phyloP scores from a whole-genome alignment of 176 grass and related monocot species.

The Ensete glaucum region DNA sequence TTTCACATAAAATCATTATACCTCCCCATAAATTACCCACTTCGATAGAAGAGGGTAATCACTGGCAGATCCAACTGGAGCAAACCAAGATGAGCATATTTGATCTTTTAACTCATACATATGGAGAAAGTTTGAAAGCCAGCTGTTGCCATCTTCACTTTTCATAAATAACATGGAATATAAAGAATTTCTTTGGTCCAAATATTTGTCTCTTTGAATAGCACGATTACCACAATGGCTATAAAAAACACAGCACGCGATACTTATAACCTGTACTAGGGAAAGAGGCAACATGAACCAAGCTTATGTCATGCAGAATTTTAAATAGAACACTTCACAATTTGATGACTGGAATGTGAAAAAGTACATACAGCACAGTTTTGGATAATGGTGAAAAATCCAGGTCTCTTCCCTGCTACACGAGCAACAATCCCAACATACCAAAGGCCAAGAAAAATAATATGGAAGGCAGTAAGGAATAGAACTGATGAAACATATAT shows the following conservation, averaged over 20 bases:
- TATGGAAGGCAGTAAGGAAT: constrained; percentile 73
- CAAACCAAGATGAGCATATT: constrained; percentile 92
- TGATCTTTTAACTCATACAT: constrained; percentile 88
- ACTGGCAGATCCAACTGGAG: constrained; percentile 84
- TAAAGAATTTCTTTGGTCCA: constrained; percentile 33
- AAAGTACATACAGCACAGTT: constrained; percentile 72
- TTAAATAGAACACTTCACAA: background rate
- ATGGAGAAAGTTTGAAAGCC: constrained; percentile 75
- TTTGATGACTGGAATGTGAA: background rate
- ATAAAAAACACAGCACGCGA: constrained; percentile 88
- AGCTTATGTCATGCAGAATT: constrained; percentile 21
- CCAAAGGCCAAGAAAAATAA: constrained; percentile 94
- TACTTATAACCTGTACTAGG: constrained; percentile 70
- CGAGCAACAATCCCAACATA: constrained; percentile 80
- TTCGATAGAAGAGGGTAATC: constrained; percentile 86
- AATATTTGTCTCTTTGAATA: constrained; percentile 52
- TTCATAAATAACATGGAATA: constrained; percentile 43
- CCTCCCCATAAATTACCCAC: constrained; percentile 96
- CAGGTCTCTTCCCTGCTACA: constrained; percentile 69
- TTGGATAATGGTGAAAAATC: constrained; percentile 80
- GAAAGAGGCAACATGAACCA: background rate
- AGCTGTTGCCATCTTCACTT: constrained; percentile 49
- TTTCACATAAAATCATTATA: constrained; percentile 16
- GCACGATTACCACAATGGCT: constrained; percentile 77
- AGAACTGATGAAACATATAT: constrained; percentile 89